Conservation (phyloP, 2,329 filamentous ascomycete genomes). For the Alternaria conjuncta region DNA sequence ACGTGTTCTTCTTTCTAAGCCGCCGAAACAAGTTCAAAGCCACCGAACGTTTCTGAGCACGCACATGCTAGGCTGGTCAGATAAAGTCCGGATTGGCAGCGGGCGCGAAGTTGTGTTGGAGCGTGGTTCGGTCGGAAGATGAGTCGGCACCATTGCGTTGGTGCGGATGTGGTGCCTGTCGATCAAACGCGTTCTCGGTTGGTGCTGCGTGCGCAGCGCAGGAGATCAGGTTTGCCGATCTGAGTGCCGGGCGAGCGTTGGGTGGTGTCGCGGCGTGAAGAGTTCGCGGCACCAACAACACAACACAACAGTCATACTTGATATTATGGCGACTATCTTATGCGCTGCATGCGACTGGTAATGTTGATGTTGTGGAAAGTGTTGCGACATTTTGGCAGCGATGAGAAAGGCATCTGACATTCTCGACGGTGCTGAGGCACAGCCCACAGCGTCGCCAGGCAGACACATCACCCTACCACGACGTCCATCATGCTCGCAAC, state of each 20-base stretch:
- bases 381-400: neutral
- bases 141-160: neutral
- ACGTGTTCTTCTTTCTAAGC: neutral
- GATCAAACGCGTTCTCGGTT: conserved; percentile 9
- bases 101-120: neutral
- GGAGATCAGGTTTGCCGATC: conserved; percentile 15
- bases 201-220: neutral
- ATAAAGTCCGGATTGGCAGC: neutral
- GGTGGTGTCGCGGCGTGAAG: neutral
- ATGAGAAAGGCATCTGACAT: neutral
- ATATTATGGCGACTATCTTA: neutral
- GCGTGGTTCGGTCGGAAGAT: neutral
- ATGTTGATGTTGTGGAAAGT: neutral
- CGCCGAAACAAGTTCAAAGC: neutral
- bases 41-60: neutral
- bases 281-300: neutral
- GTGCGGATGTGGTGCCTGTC: conserved; percentile 10
- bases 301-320: neutral
- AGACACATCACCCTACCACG: neutral
- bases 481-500: neutral
- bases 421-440: neutral
- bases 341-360: neutral
- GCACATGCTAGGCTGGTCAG: neutral
- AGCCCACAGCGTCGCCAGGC: neutral
- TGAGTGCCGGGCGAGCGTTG: neutral